Evolutionary conservation across 208 protist species (phyloP).

Genomic region (Paratrypanosoma confusum): DNA sequence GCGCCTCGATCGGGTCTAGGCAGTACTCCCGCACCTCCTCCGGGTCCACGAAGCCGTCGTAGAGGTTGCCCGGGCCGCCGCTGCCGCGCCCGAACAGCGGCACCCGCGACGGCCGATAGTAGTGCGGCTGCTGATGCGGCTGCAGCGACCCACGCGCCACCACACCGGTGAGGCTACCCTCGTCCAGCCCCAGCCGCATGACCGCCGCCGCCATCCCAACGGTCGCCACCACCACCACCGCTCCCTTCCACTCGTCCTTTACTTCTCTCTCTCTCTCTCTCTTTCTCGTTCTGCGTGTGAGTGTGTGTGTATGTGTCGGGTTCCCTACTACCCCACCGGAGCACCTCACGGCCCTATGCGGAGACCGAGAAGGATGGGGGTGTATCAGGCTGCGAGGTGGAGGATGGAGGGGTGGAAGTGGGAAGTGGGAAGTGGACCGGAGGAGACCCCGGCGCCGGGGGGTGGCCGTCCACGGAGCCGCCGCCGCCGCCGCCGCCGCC

Average conservation of each 20-base stretch:
- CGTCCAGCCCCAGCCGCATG: background rate
- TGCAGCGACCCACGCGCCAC: background rate
- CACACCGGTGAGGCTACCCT: too few species aligned
- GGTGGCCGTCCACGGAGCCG: too few species aligned
- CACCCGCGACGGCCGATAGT: conserved; percentile 8
- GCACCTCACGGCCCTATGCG: background rate
- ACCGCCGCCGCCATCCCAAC: background rate
- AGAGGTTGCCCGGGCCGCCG: background rate
- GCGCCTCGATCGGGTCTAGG: conserved; percentile 40
- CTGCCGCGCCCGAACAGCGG: conserved; percentile 9
- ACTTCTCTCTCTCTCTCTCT: conserved; percentile 6
- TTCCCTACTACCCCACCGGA: background rate
- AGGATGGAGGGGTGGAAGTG: too few species aligned
- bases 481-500: too few species aligned
- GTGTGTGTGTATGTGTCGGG: conserved; percentile 1
- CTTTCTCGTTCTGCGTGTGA: background rate
- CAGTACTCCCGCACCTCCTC: conserved; percentile 16
- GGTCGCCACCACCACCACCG: conserved; percentile 6
- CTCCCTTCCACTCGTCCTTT: conserved; percentile 5
- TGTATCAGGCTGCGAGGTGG: too few species aligned
- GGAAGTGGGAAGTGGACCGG: too few species aligned
- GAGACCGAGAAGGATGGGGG: too few species aligned
- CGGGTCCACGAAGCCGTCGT: conserved; percentile 22
- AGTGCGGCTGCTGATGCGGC: background rate
- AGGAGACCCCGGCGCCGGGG: too few species aligned